Base-by-base conservation (phyloP, 768 basidiomycete species). In the Boletus bicolor region DNA sequence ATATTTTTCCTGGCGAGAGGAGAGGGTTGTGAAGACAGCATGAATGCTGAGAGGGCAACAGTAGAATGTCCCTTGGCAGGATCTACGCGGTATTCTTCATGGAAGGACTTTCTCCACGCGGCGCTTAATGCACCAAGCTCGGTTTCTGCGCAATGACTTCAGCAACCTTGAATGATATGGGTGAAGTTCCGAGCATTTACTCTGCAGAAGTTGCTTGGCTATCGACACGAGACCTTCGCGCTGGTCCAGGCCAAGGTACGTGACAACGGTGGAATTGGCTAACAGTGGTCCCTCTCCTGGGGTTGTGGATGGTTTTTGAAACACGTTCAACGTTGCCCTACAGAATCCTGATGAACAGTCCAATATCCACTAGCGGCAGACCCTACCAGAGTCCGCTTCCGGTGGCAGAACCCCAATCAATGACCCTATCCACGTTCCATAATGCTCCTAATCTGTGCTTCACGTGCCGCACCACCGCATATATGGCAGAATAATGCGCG, bases 401-500 rank as follows among this genome's bases (percentile, higher is more conserved):
- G 0, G 86, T 84, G 9, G 84, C 92, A 51, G 86, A 79, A 11
- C 93, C 93, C 86, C 89, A 95, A 63, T 96, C 93, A 41, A 93
- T 75, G 11, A 96, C 75, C 35, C 75, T 79, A 28, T 84, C 74
- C 51, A 83, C 75, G 34, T 72, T 71, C 83, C 80, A 89, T n/a
- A 77, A 76, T 7, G 77, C 68, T n/a, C 82, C 85, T 37, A 93
- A 62, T 52, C 92, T 77, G 46, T 74, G 78, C 56, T 81, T 86
- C 37, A 85, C 61, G 59, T 91, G 85, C 45, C 81, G 75, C 17
- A 95, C 72, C 6, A 94, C 90, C n/a, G 87, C 76, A 47, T 75
- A 78, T 49, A 93, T 87, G 2, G 85, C 91, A 44, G 91, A 82
- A 68, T 89, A 95, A 73, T 93, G 89, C 4, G 86, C 84, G 1